Percentiles rank a stretch among this genome's conserved stretches.
These are phyloP conservation scores for Ganoderma resinaceum DNA, from an alignment of 1,284 basidiomycete species.

Conservation along the genomic window DNA sequence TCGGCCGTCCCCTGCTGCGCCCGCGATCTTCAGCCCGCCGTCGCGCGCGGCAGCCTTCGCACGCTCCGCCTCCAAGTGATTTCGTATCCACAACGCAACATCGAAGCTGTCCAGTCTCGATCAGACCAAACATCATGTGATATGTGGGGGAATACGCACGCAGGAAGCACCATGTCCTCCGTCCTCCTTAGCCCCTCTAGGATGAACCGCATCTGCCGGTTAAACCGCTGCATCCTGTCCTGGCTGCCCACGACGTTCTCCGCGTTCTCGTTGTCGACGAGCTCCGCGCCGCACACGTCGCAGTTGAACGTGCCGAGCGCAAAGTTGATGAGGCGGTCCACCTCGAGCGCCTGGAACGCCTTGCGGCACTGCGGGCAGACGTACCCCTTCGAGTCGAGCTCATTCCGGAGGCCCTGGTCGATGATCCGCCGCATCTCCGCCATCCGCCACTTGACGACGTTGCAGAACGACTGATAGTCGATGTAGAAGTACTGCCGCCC, in stretches of 20 bases:
- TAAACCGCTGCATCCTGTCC: slow-evolving; percentile 96
- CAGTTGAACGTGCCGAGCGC: slow-evolving; percentile 69
- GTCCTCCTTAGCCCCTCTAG: slow-evolving; percentile 88
- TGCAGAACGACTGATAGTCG: slow-evolving; percentile 94
- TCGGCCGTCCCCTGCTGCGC: slow-evolving; percentile 63
- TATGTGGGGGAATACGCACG: slow-evolving; percentile 47
- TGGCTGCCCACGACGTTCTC: slow-evolving; percentile 86
- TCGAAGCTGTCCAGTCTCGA: slow-evolving; percentile 71
- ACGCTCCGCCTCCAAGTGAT: slow-evolving; percentile 66
- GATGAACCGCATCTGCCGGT: slow-evolving; percentile 89
- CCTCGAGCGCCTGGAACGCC: slow-evolving; percentile 88
- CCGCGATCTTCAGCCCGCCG: slow-evolving; percentile 73
- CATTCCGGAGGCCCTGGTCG: slow-evolving; percentile 90
- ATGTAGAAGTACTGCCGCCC: slow-evolving; percentile 95
- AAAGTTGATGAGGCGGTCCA: slow-evolving; percentile 83
- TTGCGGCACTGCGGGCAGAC: slow-evolving; percentile 91
- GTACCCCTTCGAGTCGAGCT: slow-evolving; percentile 96
- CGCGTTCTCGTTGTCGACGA: slow-evolving; percentile 92
- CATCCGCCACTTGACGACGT: slow-evolving; percentile 97
- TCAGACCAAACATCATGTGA: slow-evolving; percentile 8
- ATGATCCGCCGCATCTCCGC: slow-evolving; percentile 94
- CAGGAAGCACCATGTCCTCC: slow-evolving; percentile 86
- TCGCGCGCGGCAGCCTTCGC: slow-evolving; percentile 52
- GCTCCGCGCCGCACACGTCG: slow-evolving; percentile 81
- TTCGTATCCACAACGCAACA: slow-evolving; percentile 80